These are phyloP conservation scores for Luffa aegyptiaca DNA, from an alignment of 306 rosid species.

Conservation along the genomic window DNA sequence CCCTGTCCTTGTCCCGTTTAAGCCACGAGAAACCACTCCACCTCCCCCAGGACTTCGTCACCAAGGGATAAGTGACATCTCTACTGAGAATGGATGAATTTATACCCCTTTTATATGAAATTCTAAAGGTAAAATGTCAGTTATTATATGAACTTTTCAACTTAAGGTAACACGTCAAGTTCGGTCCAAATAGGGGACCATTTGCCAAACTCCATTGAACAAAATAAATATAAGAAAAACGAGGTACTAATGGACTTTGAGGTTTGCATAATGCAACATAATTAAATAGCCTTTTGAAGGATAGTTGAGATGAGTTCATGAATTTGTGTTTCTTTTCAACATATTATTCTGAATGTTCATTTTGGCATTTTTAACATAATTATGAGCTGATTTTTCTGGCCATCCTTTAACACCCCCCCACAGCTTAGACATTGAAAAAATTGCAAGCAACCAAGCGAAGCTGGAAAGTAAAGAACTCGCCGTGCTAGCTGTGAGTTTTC, in stretches of 20 bases:
- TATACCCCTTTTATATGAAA: background rate
- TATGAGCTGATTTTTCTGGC: background rate
- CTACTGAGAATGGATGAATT: background rate
- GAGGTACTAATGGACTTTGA: background rate
- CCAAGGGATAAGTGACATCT: background rate
- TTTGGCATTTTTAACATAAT: background rate
- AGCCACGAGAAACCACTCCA: too few relatives aligned
- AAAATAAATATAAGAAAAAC: background rate
- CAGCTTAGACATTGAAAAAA: constrained; percentile 52
- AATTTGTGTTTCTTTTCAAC: background rate
- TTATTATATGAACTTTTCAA: background rate
- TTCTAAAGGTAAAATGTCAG: background rate
- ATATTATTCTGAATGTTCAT: constrained; percentile 2
- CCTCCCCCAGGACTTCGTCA: too few relatives aligned
- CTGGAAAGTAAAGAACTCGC: constrained; percentile 63
- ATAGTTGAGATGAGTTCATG: background rate
- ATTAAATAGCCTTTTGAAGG: background rate
- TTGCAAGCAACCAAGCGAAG: constrained; percentile 43
- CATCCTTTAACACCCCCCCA: background rate
- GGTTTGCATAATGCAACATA: background rate
- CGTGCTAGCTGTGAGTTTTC: constrained; percentile 48
- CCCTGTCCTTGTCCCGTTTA: too few relatives aligned
- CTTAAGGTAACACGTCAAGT: background rate
- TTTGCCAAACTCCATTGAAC: background rate
- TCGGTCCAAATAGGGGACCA: background rate